Evolutionary conservation across 1,284 basidiomycete genomes (phyloP), one percentile per base, ranked within the genome.

Genomic region (Peniophora sp.): DNA sequence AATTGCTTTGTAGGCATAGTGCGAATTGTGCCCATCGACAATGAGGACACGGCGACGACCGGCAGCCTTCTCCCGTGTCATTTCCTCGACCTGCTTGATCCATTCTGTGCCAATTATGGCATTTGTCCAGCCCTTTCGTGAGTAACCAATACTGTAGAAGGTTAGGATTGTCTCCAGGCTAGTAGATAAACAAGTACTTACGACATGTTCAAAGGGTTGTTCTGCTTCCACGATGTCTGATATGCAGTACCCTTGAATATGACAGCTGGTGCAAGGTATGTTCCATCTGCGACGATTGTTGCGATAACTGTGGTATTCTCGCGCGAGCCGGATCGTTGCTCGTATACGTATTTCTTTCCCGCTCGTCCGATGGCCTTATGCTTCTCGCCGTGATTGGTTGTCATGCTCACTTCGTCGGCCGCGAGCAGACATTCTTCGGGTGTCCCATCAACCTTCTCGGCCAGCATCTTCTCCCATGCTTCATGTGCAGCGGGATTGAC

Each of bases 1-100:
- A 1, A 75, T 63, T 55, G 73, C 72, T 2, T 35, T 61, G 3
- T 44, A 39, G 1, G 68, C 70, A 52, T 66, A 68, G 55, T 76
- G 73, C 0, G 69, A 73, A 34, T 59, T 66, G 52, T 75, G 72
- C 1, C 73, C 71, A 64, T 76, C 68, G 32, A 75, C 65, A 23
- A 70, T 45, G 12, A 73, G 66, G 1, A 73, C 51, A 0, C 62
- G 50, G 1, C 47, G 36, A 2, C 56, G 41, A 3, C 65, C 64
- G 1, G 50, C 51, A 11, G 67, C 66, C 51, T 71, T 70, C 1
- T 14, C 52, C 10, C 51, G 50, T 0, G 67, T 74, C 15, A 60
- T 52, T n/a, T 59, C 52, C 44, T 73, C 64, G 51, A 70, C 70
- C 35, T 66, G 52, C 51, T 70, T 61, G 17, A 72, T 61, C 62